Evolutionary conservation across 176 grass and related monocot genomes (phyloP), one percentile per base, ranked within the genome.

Genomic region (Hyparrhenia diplandra): DNA sequence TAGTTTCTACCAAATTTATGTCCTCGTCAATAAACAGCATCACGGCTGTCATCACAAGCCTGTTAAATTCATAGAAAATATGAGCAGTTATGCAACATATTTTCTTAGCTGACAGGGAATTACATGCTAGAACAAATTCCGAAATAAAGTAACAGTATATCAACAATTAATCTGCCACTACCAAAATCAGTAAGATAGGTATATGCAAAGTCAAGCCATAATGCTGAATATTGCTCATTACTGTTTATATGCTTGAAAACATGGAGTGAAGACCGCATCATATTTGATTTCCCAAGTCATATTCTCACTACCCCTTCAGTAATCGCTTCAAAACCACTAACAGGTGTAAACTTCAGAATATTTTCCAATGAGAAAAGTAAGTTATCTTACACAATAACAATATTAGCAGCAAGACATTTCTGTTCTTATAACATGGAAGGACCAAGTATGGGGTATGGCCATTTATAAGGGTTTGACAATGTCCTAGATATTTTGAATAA

Each of bases 1-100:
- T 88, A 69, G 96, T 93, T 31, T 99, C 81, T 41, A 93, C 70
- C 25, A 87, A 73, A 82, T 89, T 80, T 66, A 66, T 57, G 84
- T 90, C 96, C 86, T 98, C 95, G 18, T 93, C 92, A 51, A 99
- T 93, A 83, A 99, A 72, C 31, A 91, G 73, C 63, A 85, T 52
- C 20, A 99, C 96, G 35, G 96, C 88, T 14, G 96, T 90, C 81
- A 93, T 93, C 18, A 93, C 96, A 45, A 98, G 86, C 64, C 95
- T 98, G 86, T 58, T 54, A 77, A 82, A 86, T 84, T 51, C 57
- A n/a, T 75, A 6, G 10, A 74, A 89, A 82, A 57, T 21, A 39
- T 4, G 30, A 83, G 18, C 13, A 51, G n/a, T n/a, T 35, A 75
- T 41, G 80, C 12, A 85, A 49, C 13, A 67, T n/a, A 67, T n/a